Evolutionary conservation across 1,139 yeast genomes (phyloP), one percentile per base, ranked within the genome.

Genomic region (Debaryomyces sp.): DNA sequence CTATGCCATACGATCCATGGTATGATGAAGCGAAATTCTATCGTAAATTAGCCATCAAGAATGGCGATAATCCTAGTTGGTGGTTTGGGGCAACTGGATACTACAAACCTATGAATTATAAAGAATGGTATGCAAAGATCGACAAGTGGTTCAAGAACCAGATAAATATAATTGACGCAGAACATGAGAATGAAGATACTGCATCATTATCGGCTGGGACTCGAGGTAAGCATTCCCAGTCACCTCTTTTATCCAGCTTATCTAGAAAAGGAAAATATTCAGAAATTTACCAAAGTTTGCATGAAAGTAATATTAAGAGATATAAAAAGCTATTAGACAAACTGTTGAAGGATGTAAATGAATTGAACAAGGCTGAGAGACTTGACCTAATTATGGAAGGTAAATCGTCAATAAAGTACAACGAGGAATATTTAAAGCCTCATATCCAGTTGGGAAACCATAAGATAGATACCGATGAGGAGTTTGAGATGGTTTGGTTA

Each of bases 1-100:
- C 68, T 5, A 56, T 81, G 6, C 78, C 84, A 2, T 78, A 78
- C 59, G 89, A 84, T 57, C 89, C 89, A 2, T 84, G 88, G 87
- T 71, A 62, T 43, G 86, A 82, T 41, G 88, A 84, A 58, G 85
- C 87, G 2, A 68, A 62, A 46, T 61, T 64, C 38, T 80, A 80
- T 46, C 71, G 85, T 43, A 70, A 71, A 4, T 61, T 73, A 39
- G 81, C 84, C 1, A 52, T 61, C 13, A 66, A 68, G 39, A 64
- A 66, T 43, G 83, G 83, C 4, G 68, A 61, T 59, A 69, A 57
- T 53, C 81, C 72, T 50, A 76, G 67, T 60, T 71, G 70, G 68
- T 84, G 87, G 87, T 81, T 76, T 59, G 89, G 89, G 0, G 86
- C 87, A 8, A 68, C 76, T 55, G 71, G 74, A 44, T 75, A 73